Percentiles rank a stretch among this genome's conserved stretches.
phyloP scores from a whole-genome alignment of 2,329 filamentous ascomycete species.

The Periconia digitata region DNA sequence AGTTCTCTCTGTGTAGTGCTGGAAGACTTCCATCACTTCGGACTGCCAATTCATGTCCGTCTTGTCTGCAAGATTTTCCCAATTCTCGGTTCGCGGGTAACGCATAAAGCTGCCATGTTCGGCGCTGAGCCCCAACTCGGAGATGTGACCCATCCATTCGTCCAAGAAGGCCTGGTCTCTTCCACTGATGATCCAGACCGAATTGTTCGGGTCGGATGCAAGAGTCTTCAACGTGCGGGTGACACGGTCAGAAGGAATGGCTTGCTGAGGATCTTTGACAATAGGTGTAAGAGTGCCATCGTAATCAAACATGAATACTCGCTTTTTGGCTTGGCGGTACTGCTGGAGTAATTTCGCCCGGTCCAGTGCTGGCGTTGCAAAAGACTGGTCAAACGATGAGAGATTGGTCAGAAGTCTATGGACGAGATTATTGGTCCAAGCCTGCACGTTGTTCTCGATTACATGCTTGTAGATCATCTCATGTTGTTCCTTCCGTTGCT shows the following conservation, averaged over 20 bases:
- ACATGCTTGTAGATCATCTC: slow-evolving; percentile 78
- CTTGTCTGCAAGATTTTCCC: slow-evolving; percentile 86
- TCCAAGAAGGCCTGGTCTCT: slow-evolving; percentile 89
- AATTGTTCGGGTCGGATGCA: slow-evolving; percentile 77
- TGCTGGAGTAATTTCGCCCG: slow-evolving; percentile 69
- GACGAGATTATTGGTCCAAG: slow-evolving; percentile 81
- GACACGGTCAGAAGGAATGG: slow-evolving; percentile 82
- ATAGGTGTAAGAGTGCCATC: slow-evolving; percentile 95
- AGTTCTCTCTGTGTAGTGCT: slow-evolving; percentile 83
- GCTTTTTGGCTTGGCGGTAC: slow-evolving; percentile 74
- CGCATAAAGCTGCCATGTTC: slow-evolving; percentile 97
- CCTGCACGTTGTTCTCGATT: slow-evolving; percentile 79
- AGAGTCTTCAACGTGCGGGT: slow-evolving; percentile 78
- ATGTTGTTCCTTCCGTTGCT: slow-evolving; percentile 70
- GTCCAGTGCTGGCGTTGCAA: slow-evolving; percentile 81
- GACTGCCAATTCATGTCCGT: slow-evolving; percentile 92
- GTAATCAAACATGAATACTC: slow-evolving; percentile 98
- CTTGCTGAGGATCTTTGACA: slow-evolving; percentile 85
- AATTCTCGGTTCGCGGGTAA: slow-evolving; percentile 71
- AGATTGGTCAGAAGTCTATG: slow-evolving; percentile 79
- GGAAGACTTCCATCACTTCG: slow-evolving; percentile 81
- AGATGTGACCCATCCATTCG: slow-evolving; percentile 89
- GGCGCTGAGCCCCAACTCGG: slow-evolving; percentile 86
- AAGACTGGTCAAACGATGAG: slow-evolving; percentile 71
- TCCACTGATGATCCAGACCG: slow-evolving; percentile 98